Percentiles rank a stretch among this genome's conserved stretches.
phyloP scores from a whole-genome alignment of 805 yeast species.

The Scheffersomyces spartinae region DNA sequence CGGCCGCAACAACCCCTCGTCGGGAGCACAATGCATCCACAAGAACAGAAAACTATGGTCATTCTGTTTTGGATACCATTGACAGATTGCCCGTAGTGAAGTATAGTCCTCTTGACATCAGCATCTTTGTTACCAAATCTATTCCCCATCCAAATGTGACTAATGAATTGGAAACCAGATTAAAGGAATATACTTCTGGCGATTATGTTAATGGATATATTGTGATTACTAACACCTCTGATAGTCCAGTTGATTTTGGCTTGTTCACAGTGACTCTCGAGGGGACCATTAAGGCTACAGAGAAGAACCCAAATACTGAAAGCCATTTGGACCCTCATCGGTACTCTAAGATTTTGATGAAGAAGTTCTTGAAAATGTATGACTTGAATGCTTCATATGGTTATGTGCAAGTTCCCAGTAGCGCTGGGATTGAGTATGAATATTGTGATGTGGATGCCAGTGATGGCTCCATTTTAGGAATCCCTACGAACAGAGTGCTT shows the following conservation, averaged over 20 bases:
- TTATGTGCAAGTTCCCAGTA: conserved; percentile 35
- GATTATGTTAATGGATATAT: conserved; percentile 33
- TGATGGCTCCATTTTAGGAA: conserved; percentile 39
- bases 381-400: conserved; percentile 49
- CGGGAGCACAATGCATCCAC: too few relatives aligned
- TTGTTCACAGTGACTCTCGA: conserved; percentile 22
- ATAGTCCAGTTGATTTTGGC: conserved; percentile 28
- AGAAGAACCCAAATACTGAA: conserved; percentile 8
- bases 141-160: conserved; percentile 32
- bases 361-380: conserved; percentile 47
- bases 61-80: conserved; percentile 39
- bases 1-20: too few relatives aligned
- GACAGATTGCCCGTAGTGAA: conserved; percentile 34
- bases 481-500: conserved; percentile 37
- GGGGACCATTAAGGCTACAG: conserved; percentile 24
- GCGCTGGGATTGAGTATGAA: conserved; percentile 37
- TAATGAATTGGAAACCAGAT: conserved; percentile 27
- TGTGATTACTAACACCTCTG: conserved; percentile 24
- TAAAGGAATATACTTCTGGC: conserved; percentile 30
- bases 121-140: conserved; percentile 39
- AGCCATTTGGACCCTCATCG: conserved; percentile 6
- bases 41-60: conserved; percentile 29
- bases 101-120: conserved; percentile 34
- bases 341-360: conserved; percentile 23
- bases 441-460: conserved; percentile 29